Conservation (phyloP, 768 basidiomycete genomes). For the Coprinopsis strossmayeri region DNA sequence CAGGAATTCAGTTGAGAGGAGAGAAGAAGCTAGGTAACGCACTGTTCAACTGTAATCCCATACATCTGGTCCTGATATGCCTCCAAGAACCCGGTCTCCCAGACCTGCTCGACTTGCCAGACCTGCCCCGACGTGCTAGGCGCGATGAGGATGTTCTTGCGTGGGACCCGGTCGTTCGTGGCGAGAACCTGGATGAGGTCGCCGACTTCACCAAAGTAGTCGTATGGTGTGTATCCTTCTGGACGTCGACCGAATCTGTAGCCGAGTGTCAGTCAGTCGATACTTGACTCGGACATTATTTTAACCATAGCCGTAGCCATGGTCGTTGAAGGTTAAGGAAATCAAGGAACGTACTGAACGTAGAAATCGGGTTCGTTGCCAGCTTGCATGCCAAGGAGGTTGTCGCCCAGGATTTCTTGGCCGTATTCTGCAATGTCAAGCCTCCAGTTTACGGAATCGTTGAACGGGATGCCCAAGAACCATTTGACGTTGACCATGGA, state of each 20-base stretch:
- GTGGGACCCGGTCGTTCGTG: slow-evolving; percentile 18
- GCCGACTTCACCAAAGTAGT: slow-evolving; percentile 8
- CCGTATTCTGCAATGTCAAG: slow-evolving; percentile 54
- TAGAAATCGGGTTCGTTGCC: slow-evolving; percentile 67
- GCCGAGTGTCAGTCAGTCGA: background rate
- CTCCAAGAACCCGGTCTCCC: slow-evolving; percentile 42
- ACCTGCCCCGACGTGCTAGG: slow-evolving; percentile 50
- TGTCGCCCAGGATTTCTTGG: slow-evolving; percentile 60
- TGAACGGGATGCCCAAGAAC: slow-evolving; percentile 68
- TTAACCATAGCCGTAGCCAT: no score
- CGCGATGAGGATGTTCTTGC: slow-evolving; percentile 40
- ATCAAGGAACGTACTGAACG: slow-evolving; percentile 12
- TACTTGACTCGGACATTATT: no score
- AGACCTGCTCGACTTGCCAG: slow-evolving; percentile 40
- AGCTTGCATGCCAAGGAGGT: slow-evolving; percentile 61
- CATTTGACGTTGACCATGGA: slow-evolving; percentile 55
- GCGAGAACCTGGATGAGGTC: slow-evolving; percentile 19
- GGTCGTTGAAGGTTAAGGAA: no score
- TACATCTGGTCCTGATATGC: slow-evolving; percentile 34
- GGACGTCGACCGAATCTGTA: slow-evolving; percentile 30
- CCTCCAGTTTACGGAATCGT: slow-evolving; percentile 50
- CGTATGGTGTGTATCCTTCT: slow-evolving; percentile 17
- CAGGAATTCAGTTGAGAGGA: background rate
- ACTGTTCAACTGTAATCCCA: slow-evolving; percentile 52
- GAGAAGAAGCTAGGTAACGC: slow-evolving; percentile 12